Base-by-base conservation (phyloP, 202 grass and related monocot genomes). In the Panicum virgatum region DNA sequence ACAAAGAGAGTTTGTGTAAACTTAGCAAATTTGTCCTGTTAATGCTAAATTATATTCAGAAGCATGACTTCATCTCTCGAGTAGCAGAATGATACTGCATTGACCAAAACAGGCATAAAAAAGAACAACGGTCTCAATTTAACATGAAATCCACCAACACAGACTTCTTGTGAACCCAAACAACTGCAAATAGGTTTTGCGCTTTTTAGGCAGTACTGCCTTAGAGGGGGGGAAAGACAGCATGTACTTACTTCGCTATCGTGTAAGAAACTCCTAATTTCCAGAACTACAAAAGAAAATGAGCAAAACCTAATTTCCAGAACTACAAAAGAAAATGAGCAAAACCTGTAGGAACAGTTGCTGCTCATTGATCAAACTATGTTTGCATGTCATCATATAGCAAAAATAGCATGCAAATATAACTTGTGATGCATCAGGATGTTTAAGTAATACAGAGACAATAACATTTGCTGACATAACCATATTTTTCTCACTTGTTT, bases 371-470 rank as follows among this genome's bases (percentile, higher is more conserved):
- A 77, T 39, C 29, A 83, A 72, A 18, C 5, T 12, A 72, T 66
- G 22, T 29, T 87, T 19, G 30, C 7, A 9, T 27, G n/a, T n/a
- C n/a, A 36, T 37, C 39, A 79, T 72, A 72, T 36, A 78, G 48
- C 50, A 50, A 80, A 34, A 79, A 69, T n/a, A 69, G 7, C 0
- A 37, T 40, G 18, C 6, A 75, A 84, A 80, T 62, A 16, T 51
- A 83, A 83, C 18, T 73, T 79, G 14, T 65, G 26, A 85, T 63
- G 26, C 9, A 43, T 39, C 29, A 67, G 5, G 30, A 45, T 1
- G 4, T 1, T 4, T 44, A 9, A 66, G 22, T 22, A 52, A 11
- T 42, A 37, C 0, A 60, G 1, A 62, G 37, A 63, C 16, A 75
- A 38, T 39, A 7, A 11, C 10, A 75, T 20, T 76, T 42, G 1